Percentiles rank a stretch among this genome's conserved stretches.
phyloP scores from a whole-genome alignment of 192 early-diverging fungal species.

The Ambispora gerdemannii region DNA sequence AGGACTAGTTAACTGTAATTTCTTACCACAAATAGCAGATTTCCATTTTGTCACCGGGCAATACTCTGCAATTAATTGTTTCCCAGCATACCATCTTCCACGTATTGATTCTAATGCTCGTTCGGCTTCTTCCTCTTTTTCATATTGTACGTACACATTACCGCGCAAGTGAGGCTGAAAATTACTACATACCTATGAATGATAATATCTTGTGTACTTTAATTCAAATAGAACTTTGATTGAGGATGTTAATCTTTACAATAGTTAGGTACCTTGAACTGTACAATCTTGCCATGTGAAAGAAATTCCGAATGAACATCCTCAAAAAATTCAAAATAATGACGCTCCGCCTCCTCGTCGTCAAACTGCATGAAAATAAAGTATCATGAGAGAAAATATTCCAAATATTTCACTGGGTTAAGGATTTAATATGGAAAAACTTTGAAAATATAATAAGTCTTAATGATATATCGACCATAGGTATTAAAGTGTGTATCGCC shows the following conservation, averaged over 20 bases:
- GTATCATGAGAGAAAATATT: not conserved
- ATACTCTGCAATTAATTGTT: slow-evolving; percentile 35
- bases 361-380: slow-evolving; percentile 31
- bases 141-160: slow-evolving; percentile 48
- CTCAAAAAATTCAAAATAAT: slow-evolving; percentile 45
- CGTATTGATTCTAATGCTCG: slow-evolving; percentile 35
- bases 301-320: slow-evolving; percentile 42
- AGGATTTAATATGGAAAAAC: not conserved
- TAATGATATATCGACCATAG: not conserved
- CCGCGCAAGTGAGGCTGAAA: slow-evolving; percentile 41
- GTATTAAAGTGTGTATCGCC: not conserved
- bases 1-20: not conserved
- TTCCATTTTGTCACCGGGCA: slow-evolving; percentile 48
- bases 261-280: slow-evolving; percentile 38
- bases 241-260: not conserved
- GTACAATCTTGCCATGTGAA: slow-evolving; percentile 37
- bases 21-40: slow-evolving; percentile 44
- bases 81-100: slow-evolving; percentile 43
- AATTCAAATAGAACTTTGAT: not conserved
- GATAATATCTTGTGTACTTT: not conserved
- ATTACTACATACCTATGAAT: slow-evolving; percentile 41
- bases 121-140: slow-evolving; percentile 39
- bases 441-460: slow-evolving; percentile 19
- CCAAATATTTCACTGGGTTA: not conserved
- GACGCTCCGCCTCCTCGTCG: slow-evolving; percentile 35